These are phyloP conservation scores for Talaromyces stipitatus DNA, from an alignment of 495 filamentous ascomycete genomes.

Conservation along the genomic window DNA sequence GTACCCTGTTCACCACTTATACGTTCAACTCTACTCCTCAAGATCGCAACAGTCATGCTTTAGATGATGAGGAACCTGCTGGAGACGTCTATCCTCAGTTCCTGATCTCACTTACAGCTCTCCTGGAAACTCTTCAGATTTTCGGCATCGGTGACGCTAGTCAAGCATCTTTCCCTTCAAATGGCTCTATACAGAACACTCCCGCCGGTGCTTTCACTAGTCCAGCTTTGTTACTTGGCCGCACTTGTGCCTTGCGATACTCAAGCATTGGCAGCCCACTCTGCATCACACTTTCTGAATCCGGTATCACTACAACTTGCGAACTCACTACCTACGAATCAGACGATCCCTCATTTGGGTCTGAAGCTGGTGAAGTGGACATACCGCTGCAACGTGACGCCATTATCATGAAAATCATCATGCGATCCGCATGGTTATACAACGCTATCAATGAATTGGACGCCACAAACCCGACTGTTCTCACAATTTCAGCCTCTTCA, in stretches of 20 bases:
- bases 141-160: conserved; percentile 68
- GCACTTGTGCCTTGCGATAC: conserved; percentile 78
- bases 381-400: conserved; percentile 78
- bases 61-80: conserved; percentile 12
- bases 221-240: conserved; percentile 66
- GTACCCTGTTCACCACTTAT: conserved; percentile 79
- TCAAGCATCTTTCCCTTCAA: conserved; percentile 36
- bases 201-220: conserved; percentile 58
- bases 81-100: conserved; percentile 46
- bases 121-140: conserved; percentile 92
- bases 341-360: conserved; percentile 20
- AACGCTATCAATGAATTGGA: conserved; percentile 79
- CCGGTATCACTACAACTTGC: conserved; percentile 83
- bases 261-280: conserved; percentile 62
- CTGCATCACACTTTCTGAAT: conserved; percentile 72
- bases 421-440: conserved; percentile 73
- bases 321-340: conserved; percentile 86
- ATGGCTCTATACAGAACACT: conserved; percentile 11
- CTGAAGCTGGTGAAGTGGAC: conserved; percentile 42
- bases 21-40: conserved; percentile 44
- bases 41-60: conserved; percentile 25
- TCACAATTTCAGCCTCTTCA: conserved; percentile 57
- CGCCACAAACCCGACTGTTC: conserved; percentile 56
- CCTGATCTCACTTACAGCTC: conserved; percentile 74
- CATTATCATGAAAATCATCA: conserved; percentile 88